phyloP scores from a whole-genome alignment of 2,329 filamentous ascomycete species.

The Phialocephala subalpina region DNA sequence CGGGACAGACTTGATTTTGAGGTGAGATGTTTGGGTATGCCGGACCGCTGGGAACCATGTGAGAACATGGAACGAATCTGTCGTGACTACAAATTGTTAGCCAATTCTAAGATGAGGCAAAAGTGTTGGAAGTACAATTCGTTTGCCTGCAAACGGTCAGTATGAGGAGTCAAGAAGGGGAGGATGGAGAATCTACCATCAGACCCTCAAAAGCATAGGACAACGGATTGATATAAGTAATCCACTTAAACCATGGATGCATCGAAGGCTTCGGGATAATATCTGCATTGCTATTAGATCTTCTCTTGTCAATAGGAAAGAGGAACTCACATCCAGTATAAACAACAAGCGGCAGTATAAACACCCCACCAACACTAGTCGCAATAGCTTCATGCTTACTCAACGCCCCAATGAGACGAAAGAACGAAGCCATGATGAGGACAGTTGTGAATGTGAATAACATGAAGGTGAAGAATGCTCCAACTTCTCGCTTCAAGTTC shows the following conservation, averaged over 20 bases:
- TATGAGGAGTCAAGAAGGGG: not conserved
- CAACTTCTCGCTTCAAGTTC: constrained; percentile 61
- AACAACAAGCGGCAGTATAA: constrained; percentile 42
- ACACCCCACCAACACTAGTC: constrained; percentile 63
- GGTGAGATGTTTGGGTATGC: constrained; percentile 1
- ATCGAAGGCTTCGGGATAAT: constrained; percentile 60
- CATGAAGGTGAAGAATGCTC: constrained; percentile 83
- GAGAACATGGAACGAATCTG: not conserved
- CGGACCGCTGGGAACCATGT: constrained; percentile 1
- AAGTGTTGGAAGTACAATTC: not conserved
- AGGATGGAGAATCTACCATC: constrained; percentile 58
- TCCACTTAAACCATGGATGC: constrained; percentile 82
- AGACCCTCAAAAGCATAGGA: constrained; percentile 81
- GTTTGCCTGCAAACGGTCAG: not conserved
- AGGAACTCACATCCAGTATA: constrained; percentile 42
- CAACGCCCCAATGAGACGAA: constrained; percentile 77
- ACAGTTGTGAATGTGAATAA: constrained; percentile 77
- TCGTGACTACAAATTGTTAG: not conserved
- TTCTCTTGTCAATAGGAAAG: not conserved
- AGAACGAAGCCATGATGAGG: constrained; percentile 83
- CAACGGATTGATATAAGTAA: constrained; percentile 77
- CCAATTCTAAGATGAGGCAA: not conserved
- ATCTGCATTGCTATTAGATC: constrained; percentile 29
- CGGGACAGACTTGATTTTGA: constrained; percentile 1
- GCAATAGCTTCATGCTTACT: constrained; percentile 73